Evolutionary conservation across 306 rosid species (phyloP), one percentile per base, ranked within the genome.

Genomic region (Pachyrhizus erosus): DNA sequence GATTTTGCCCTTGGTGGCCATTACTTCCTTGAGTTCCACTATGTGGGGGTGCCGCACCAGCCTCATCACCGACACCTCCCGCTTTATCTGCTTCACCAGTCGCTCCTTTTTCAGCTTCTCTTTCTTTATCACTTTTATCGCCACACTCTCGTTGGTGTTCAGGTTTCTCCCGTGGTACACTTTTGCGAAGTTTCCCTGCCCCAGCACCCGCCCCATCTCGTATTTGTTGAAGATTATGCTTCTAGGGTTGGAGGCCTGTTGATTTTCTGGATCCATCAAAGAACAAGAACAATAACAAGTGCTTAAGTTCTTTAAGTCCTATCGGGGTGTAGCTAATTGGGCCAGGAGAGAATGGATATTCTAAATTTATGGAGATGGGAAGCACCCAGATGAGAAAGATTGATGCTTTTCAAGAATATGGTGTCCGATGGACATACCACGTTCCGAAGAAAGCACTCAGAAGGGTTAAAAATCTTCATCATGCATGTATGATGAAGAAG

Each of bases 111-210:
- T 92, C 5, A 94, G 86, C 48, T 76, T 86, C 29, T 91, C 92
- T 45, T 94, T 94, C 80, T 86, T 86, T 5, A 92, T 85, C 0
- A 92, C 97, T 74, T 94, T 94, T 20, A 91, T 91, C 8, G 98
- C 98, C 0, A 92, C 96, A 65, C 89, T 89, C 33, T 94, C 96
- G 34, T 85, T 87, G 26, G 86, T 85, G 9, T n/a, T 6, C 1
- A 92, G 77, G 80, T 90, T 88, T 78, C 77, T 82, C 0, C 86
- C 91, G 9, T 89, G 81, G 57, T 86, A 86, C 17, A 94, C 98
- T 62, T 94, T 92, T 0, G 98, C 98, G 52, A 94, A 94, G 24
- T 89, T 94, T 0, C 98, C 98, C 54, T 92, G 89, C 3, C 98
- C 98, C 9, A 94, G 68, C 0, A 86, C 72, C 33, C 91, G 86